Base-by-base conservation (phyloP, 306 rosid genomes). In the Lathyrus aphaca region DNA sequence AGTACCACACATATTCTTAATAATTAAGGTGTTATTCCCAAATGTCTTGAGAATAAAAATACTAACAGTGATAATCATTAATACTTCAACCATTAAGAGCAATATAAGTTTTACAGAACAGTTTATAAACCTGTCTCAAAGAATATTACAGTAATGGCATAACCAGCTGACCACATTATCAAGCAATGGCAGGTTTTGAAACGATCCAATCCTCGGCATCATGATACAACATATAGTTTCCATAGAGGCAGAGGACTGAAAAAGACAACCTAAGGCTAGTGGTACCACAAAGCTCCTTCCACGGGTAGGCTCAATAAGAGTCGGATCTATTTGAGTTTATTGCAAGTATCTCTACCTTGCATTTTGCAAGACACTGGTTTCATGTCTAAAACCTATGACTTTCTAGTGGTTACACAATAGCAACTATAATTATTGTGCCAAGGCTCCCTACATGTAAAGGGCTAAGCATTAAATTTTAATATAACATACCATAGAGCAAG, bases 401-500 rank as follows among this genome's bases (percentile, higher is more conserved):
- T 39, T 43, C 53, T 23, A 38, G 38, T 53, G 39, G 23, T 53
- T 6, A 21, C 27, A 39, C 7, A 3, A 25, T 10, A 68, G 48
- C 40, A 68, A 39, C 10, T 4, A 12, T n/a, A 53, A 53, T 46
- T 18, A 35, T 38, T 53, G 51, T 9, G 4, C 25, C 25, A 38
- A 53, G 39, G 64, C 27, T 50, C 15, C 39, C 51, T 14, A 35
- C 21, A 49, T 30, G 50, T 46, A 25, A 74, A 54, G 72, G 32
- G 19, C 10, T 43, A 54, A 14, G 37, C 50, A 76, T 25, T 39
- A 64, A 57, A 54, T 53, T 38, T 64, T 19, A 51, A 55, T 27
- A 81, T 18, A 58, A 40, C 68, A 74, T 86, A 92, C 98, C 91
- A 35, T 23, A 77, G 27, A 59, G 86, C 85, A 57, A 72, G 83